Base-by-base conservation (phyloP, 106 monocot genomes). In the Narthecium ossifragum region DNA sequence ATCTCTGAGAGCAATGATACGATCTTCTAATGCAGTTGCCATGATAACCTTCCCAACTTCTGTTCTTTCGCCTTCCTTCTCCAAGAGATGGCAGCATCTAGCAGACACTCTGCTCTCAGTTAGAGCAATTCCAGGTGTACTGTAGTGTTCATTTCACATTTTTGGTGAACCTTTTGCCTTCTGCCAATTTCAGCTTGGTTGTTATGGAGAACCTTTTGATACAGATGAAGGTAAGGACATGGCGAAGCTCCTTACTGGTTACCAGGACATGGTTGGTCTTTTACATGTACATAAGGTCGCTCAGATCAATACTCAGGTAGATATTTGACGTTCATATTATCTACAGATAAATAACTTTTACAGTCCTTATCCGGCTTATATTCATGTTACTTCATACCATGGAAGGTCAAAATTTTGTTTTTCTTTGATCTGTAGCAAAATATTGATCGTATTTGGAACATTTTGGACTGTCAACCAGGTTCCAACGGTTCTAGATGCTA, bases 251-350 rank as follows among this genome's bases (percentile, higher is more conserved):
- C 81, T 98, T 18, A 91, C 90, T 60, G 98, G 98, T 34, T 98
- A 98, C 65, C 91, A 98, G 53, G 91, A 91, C 47, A 98, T 98
- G 98, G 50, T 98, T 64, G 98, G 98, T 22, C 65, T 98, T 84
- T 52, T 98, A 36, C 83, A 91, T 74, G 91, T 98, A 14, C 90
- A 98, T 57, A 98, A 91, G 60, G 81, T 98, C 52, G 90, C 87
- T 41, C 86, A 87, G 64, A 69, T 76, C 29, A 84, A 83, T 70
- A 81, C 71, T 15, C 98, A 98, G 87, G 98, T 82, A 68, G 46
- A 17, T 23, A 9, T 53, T 24, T 23, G 14, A 53, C 0, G 7
- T 53, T 27, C 8, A 25, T 14, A 2, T 27, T 27, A 26, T 11
- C 11, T 37, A 37, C 5, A 37, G 36, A 11, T 11, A 6, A 6